Base-by-base conservation (phyloP, 2,329 filamentous ascomycete genomes). In the Ustulina deusta region DNA sequence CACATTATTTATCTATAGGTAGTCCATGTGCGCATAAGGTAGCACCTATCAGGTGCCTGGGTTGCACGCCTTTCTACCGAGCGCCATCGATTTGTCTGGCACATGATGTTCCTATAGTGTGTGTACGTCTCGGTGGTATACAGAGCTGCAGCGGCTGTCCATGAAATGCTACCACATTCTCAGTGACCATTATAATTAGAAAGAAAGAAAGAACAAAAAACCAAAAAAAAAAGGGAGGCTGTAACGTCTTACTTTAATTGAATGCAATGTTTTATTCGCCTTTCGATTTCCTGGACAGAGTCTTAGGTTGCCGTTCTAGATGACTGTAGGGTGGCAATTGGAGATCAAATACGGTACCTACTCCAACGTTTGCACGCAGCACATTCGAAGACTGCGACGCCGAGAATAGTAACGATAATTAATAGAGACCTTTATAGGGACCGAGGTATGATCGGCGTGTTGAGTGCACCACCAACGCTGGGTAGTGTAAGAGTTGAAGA, bases 311-410 rank as follows among this genome's bases (percentile, higher is more conserved):
- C 29, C 42, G 22, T 61, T 20, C 15, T 29, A 20, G 32, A 51
- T 40, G 40, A 51, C 57, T 61, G n/a, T 40, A 29, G 17, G 44
- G 32, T 54, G 20, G 48, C 25, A 46, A 46, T 61, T 52, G 32
- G 22, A 60, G 20, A 9, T 32, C 11, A 11, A 36, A 32, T 58
- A 32, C 29, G 7, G 29, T 32, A n/a, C 40, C 17, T 15, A 42
- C 42, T 32, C 15, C 27, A 36, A 44, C 25, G 2, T 15, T 57
- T 15, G 38, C 54, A 44, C 49, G 9, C 49, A 54, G 10, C 29
- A 20, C 9, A 49, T 6, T 4, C 6, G 7, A 22, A 40, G 32
- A 51, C 32, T 17, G 36, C 46, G 48, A 52, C 17, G 44, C 46
- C 25, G 17, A 25, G 34, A 42, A 54, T 15, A 25, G 48, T 4